These are phyloP conservation scores for Ramaria sp. DNA, from an alignment of 768 basidiomycete species.

Conservation along the genomic window DNA sequence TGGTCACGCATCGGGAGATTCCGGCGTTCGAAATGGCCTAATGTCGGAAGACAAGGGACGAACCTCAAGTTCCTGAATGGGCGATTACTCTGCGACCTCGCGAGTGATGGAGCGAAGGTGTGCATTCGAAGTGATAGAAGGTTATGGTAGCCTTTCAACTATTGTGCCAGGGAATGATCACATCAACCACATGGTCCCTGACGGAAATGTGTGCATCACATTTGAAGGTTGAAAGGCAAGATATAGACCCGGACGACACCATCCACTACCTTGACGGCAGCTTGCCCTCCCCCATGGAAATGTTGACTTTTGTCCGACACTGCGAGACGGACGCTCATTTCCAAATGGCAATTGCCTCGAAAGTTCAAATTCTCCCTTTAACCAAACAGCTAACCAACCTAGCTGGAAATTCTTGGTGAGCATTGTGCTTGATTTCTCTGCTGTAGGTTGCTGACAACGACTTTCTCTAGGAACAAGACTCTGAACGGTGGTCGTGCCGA, in stretches of 20 bases:
- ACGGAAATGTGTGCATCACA: conserved; percentile 95
- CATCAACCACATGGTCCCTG: conserved; percentile 95
- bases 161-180: conserved; percentile 73
- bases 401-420: conserved; percentile 93
- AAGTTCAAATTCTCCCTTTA: conserved; percentile 88
- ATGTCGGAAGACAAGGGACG: conserved; percentile 68
- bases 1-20: conserved; percentile 93
- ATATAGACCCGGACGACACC: conserved; percentile 94
- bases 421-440: conserved; percentile 1
- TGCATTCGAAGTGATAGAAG: conserved; percentile 9
- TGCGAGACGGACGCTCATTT: conserved; percentile 95
- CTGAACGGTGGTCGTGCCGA: conserved; percentile 96
- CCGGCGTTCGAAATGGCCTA: conserved; percentile 73
- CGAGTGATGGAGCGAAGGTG: conserved; percentile 91
- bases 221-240: conserved; percentile 76
- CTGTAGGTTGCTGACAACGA: not conserved
- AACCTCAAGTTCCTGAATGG: conserved; percentile 80
- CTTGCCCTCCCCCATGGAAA: conserved; percentile 58
- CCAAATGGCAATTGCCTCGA: conserved; percentile 92
- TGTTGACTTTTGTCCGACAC: conserved; percentile 84
- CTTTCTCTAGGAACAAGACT: conserved; percentile 75
- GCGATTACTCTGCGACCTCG: conserved; percentile 82
- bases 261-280: conserved; percentile 81
- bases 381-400: conserved; percentile 91
- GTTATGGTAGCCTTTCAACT: not conserved